A percentile compares a stretch with the other conserved stretches of the same genome.
Evolutionary conservation across 768 basidiomycete genomes (phyloP).

Genomic region (Exidia glandulosa): DNA sequence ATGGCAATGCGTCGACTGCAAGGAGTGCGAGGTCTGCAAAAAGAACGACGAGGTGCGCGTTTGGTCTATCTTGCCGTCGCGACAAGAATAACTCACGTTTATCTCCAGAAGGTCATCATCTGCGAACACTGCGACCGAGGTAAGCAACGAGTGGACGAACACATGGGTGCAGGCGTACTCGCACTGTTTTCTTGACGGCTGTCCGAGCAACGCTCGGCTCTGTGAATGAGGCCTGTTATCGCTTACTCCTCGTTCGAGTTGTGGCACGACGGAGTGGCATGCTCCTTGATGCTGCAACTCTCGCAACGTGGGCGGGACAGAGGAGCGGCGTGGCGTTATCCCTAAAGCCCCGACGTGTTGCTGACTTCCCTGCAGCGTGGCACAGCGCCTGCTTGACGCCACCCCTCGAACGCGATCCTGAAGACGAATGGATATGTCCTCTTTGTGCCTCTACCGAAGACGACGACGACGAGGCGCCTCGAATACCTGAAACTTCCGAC

Average conservation of each 20-base stretch:
- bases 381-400: conserved; percentile 74
- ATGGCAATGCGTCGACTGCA: conserved; percentile 89
- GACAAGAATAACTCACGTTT: conserved; percentile 11
- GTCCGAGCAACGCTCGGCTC: too few relatives aligned
- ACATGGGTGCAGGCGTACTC: too few relatives aligned
- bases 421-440: conserved; percentile 72
- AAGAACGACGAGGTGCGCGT: conserved; percentile 76
- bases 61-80: conserved; percentile 6
- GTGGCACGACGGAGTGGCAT: too few relatives aligned
- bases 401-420: conserved; percentile 57
- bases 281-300: too few relatives aligned
- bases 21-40: conserved; percentile 79
- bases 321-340: too few relatives aligned
- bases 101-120: conserved; percentile 63
- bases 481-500: not conserved
- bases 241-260: too few relatives aligned
- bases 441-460: conserved; percentile 30
- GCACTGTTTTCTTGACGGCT: too few relatives aligned
- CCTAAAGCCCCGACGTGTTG: too few relatives aligned
- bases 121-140: conserved; percentile 94
- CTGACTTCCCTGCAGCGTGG: conserved; percentile 67
- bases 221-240: too few relatives aligned
- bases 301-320: too few relatives aligned
- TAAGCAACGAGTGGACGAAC: conserved; percentile 26
- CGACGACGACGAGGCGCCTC: not conserved